A percentile compares a stretch with the other conserved stretches of the same genome.
phyloP scores from a whole-genome alignment of 768 basidiomycete species.

The Strobilomyces dryophilus region DNA sequence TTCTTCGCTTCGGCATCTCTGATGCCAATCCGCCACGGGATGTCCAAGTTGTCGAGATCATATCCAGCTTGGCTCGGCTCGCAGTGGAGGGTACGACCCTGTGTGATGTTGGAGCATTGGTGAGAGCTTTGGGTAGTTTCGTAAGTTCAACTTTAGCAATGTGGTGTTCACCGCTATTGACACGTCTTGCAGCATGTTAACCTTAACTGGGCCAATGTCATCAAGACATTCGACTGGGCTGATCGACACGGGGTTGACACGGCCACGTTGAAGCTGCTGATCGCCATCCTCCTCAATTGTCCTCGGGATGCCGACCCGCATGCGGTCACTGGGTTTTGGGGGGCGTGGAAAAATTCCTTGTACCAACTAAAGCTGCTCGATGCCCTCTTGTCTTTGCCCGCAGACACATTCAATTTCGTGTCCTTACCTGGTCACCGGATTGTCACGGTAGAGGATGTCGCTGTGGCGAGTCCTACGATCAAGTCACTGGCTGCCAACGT shows the following conservation, averaged over 20 bases:
- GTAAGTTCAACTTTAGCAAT: conserved; percentile 44
- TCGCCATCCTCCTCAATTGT: conserved; percentile 80
- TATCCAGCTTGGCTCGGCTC: conserved; percentile 60
- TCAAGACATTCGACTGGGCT: conserved; percentile 82
- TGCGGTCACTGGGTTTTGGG: conserved; percentile 84
- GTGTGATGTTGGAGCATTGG: conserved; percentile 72
- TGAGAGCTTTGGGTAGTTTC: conserved; percentile 68
- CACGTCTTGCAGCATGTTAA: conserved; percentile 47
- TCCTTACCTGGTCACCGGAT: conserved; percentile 78
- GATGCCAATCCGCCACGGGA: conserved; percentile 70
- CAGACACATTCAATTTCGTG: conserved; percentile 91
- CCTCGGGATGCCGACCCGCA: conserved; percentile 74
- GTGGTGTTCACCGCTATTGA: conserved; percentile 1
- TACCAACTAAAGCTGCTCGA: conserved; percentile 87
- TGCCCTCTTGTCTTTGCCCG: conserved; percentile 81
- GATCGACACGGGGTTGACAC: conserved; percentile 86
- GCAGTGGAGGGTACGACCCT: conserved; percentile 69
- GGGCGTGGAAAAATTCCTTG: conserved; percentile 76
- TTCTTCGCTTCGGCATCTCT: conserved; percentile 73
- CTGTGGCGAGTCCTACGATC: conserved; percentile 84
- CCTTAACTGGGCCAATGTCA: conserved; percentile 77
- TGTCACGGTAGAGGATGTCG: conserved; percentile 86
- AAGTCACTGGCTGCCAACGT: conserved; percentile 87
- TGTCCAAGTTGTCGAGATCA: conserved; percentile 64
- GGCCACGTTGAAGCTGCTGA: conserved; percentile 82